Evolutionary conservation across 768 basidiomycete species (phyloP).

Genomic region (Tylopilus cervinicoccineus): DNA sequence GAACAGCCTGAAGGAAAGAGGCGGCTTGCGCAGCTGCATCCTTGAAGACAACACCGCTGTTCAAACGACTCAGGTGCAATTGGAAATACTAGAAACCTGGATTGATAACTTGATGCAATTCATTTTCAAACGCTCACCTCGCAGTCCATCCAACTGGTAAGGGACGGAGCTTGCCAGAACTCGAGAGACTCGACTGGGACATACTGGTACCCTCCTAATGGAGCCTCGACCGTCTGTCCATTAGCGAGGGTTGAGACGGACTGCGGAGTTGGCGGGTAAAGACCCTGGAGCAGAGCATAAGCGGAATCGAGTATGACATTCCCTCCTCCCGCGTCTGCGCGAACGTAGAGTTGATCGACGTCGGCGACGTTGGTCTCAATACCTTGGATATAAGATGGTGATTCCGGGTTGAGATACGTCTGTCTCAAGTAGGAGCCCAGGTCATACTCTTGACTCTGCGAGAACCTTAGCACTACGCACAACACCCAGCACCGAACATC

Average conservation of each 20-base stretch:
- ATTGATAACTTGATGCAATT: not conserved
- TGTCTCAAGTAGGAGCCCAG: constrained; percentile 58
- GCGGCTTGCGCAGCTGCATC: constrained; percentile 48
- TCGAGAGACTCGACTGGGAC: constrained; percentile 62
- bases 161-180: constrained; percentile 50
- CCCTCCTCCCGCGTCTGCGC: constrained; percentile 79
- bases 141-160: constrained; percentile 76
- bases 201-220: constrained; percentile 85
- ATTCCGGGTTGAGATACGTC: constrained; percentile 59
- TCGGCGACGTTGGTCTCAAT: constrained; percentile 64
- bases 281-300: constrained; percentile 76
- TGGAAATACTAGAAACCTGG: constrained; percentile 24
- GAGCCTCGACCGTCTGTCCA: constrained; percentile 62
- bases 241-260: constrained; percentile 71
- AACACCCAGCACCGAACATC: constrained; percentile 10
- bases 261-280: constrained; percentile 70
- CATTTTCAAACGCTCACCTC: constrained; percentile 29
- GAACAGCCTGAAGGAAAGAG: constrained; percentile 61
- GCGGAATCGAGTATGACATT: constrained; percentile 80
- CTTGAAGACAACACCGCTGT: constrained; percentile 44
- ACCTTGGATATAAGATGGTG: constrained; percentile 63
- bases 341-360: constrained; percentile 65
- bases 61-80: constrained; percentile 22
- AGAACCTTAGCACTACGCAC: not conserved
- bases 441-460: constrained; percentile 48